A percentile compares a stretch with the other conserved stretches of the same genome.
Evolutionary conservation across 2,329 filamentous ascomycete species (phyloP).

Genomic region (Aspergillus persii): DNA sequence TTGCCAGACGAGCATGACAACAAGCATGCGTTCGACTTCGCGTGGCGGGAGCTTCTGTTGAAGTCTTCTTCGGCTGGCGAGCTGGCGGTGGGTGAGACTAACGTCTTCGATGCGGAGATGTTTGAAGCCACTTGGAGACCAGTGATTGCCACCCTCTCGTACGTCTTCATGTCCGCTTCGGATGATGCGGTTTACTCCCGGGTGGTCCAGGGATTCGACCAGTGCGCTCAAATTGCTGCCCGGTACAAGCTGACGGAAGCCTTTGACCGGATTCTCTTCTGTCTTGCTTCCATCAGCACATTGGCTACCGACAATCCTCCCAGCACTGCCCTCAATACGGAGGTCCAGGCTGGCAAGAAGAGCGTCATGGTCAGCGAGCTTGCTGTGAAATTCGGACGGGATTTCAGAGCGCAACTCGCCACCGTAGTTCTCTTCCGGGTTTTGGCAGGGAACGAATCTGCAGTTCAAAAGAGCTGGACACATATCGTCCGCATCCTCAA

Average conservation of each 20-base stretch:
- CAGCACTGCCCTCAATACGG: constrained; percentile 88
- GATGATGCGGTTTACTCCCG: constrained; percentile 94
- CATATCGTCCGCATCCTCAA: constrained; percentile 88
- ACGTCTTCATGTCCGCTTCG: constrained; percentile 98
- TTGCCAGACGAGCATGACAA: constrained; percentile 96
- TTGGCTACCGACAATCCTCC: constrained; percentile 72
- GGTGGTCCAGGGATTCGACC: constrained; percentile 91
- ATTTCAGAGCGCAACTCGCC: constrained; percentile 89
- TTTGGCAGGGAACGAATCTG: constrained; percentile 76
- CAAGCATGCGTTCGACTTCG: constrained; percentile 92
- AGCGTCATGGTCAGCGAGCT: constrained; percentile 98
- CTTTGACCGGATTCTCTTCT: constrained; percentile 88
- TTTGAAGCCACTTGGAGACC: constrained; percentile 95
- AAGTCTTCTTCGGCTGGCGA: constrained; percentile 76
- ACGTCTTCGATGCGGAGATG: constrained; percentile 96
- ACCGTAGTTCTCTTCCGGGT: constrained; percentile 95
- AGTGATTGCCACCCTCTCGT: constrained; percentile 89
- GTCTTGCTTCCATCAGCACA: constrained; percentile 85
- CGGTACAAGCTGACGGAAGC: constrained; percentile 80
- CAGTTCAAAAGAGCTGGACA: constrained; percentile 59
- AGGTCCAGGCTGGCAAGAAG: constrained; percentile 86
- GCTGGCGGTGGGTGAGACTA: constrained; percentile 79
- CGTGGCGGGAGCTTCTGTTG: constrained; percentile 89
- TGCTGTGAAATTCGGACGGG: constrained; percentile 89
- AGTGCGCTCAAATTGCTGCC: constrained; percentile 89